Conservation (phyloP, 1,284 basidiomycete genomes). For the Moesziomyces antarcticus region DNA sequence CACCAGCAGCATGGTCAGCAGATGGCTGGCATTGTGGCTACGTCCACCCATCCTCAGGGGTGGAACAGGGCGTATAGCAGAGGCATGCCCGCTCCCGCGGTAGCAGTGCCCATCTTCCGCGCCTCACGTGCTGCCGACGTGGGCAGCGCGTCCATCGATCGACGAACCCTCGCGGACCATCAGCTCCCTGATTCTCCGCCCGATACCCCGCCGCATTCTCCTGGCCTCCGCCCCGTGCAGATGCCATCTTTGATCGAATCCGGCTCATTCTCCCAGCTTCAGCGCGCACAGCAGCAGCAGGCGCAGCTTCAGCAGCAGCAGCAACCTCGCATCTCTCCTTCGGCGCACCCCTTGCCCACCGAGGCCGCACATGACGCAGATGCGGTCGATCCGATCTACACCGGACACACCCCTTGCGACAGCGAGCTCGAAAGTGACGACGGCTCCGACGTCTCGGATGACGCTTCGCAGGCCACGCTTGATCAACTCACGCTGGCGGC, state of each 20-base stretch:
- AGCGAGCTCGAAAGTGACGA: conserved; percentile 33
- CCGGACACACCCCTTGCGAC: conserved; percentile 35
- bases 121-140: conserved; percentile 15
- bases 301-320: conserved; percentile 2
- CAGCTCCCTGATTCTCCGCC: conserved; percentile 50
- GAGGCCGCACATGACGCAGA: conserved; percentile 1
- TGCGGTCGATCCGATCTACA: conserved; percentile 31
- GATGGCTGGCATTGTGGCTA: neutral
- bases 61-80: conserved; percentile 47
- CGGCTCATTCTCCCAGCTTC: conserved; percentile 10
- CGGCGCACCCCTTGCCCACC: neutral
- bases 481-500: conserved; percentile 32
- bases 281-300: conserved; percentile 4
- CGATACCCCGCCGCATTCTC: conserved; percentile 52
- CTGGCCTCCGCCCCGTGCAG: conserved; percentile 23
- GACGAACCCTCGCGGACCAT: conserved; percentile 12
- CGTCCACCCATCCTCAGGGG: conserved; percentile 2
- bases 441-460: conserved; percentile 25
- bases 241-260: conserved; percentile 13
- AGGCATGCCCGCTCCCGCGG: conserved; percentile 43
- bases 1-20: neutral
- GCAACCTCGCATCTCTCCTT: neutral
- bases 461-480: conserved; percentile 32
- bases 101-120: conserved; percentile 46
- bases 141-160: conserved; percentile 1